Base-by-base conservation (phyloP, 129 eudicot species). In the Silybum marianum region DNA sequence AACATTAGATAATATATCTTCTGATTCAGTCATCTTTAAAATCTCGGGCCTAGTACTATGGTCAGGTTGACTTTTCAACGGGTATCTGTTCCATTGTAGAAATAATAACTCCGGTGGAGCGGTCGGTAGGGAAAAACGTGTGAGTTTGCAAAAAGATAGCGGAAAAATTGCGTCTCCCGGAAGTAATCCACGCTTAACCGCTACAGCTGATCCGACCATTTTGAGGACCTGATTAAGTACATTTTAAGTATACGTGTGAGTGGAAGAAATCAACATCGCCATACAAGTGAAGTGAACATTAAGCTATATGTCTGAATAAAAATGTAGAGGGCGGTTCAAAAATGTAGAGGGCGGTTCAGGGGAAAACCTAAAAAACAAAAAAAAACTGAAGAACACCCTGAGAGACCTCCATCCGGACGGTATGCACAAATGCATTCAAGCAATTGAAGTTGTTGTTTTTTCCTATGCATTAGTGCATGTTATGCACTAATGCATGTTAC, bases 171-270 rank as follows among this genome's bases (percentile, higher is more conserved):
- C 74, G 70, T 91, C 96, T 54, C 79, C 69, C 16, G 96, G 91
- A 38, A 91, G 91, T 75, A 91, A 78, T 9, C 83, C 73, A 11
- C 96, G 91, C 79, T 91, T 91, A 16, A 91, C 78, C 4, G 96
- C 93, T 13, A 91, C 87, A 1, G 96, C 96, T 25, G 96, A 85
- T 28, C 96, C 96, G 9, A 91, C 81, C 96, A 91, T 91, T 86
- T 91, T 91, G 81, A 91, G 93, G 80, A 91, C 87, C 96, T 91
- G 89, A 67, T 34, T 42, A 74, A 80, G 63, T 34, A 25, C 39
- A 78, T 30, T 58, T 68, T 51, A 51, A 51, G 63, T 18, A 19
- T 51, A 51, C n/a, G 60, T 13, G 60, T 13, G 60, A 48, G 60
- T 48, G 18, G 60, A 48, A 48, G 60, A 48, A 48, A 51, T 51